phyloP scores from a whole-genome alignment of 192 early-diverging fungal species.

The Mortierella claussenii region DNA sequence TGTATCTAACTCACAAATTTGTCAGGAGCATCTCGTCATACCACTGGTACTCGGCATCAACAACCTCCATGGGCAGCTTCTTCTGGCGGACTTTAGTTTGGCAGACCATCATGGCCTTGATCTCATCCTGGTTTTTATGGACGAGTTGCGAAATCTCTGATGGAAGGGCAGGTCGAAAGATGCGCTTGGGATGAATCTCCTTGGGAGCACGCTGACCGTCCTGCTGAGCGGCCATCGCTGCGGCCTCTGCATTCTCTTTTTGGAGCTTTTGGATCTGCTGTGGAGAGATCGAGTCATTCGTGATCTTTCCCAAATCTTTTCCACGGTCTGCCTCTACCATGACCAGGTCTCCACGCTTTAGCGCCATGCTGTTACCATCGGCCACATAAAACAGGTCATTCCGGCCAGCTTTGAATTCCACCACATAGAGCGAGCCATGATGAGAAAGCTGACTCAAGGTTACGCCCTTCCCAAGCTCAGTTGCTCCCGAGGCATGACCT shows the following conservation, averaged over 20 bases:
- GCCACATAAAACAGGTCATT: constrained; percentile 85
- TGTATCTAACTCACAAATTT: constrained; percentile 10
- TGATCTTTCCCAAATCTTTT: constrained; percentile 90
- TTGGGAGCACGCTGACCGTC: constrained; percentile 64
- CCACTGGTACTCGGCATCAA: constrained; percentile 99
- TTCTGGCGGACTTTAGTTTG: constrained; percentile 90
- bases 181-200: constrained; percentile 92
- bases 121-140: constrained; percentile 88
- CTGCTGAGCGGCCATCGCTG: constrained; percentile 56
- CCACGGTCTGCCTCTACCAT: constrained; percentile 93
- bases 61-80: constrained; percentile 94
- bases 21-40: constrained; percentile 20
- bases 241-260: constrained; percentile 55
- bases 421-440: constrained; percentile 75
- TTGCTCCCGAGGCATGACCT: constrained; percentile 20
- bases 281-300: constrained; percentile 72
- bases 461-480: constrained; percentile 59
- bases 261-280: constrained; percentile 60
- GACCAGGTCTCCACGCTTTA: constrained; percentile 78
- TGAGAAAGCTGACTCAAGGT: constrained; percentile 57
- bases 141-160: constrained; percentile 84
- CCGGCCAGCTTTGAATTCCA: constrained; percentile 91
- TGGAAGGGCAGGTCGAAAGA: constrained; percentile 84
- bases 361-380: constrained; percentile 53
- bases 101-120: constrained; percentile 87